Evolutionary conservation across 192 early-diverging fungal genomes (phyloP).

Genomic region (Cladochytrium replicatum): DNA sequence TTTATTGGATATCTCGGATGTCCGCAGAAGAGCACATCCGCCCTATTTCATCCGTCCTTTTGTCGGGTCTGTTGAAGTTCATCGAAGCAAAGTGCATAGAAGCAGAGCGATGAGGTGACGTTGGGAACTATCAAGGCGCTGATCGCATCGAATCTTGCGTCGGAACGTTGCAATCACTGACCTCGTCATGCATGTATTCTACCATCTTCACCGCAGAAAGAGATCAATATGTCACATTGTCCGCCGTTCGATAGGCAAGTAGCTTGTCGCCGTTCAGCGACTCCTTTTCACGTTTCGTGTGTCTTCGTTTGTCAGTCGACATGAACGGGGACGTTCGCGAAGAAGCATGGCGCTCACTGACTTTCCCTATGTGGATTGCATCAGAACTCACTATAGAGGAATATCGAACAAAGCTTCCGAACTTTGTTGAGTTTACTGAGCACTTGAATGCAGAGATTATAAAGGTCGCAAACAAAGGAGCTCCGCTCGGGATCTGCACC

Average conservation of each 20-base stretch:
- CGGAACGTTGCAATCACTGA: no score
- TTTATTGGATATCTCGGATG: slow-evolving; percentile 84
- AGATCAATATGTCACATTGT: slow-evolving; percentile 33
- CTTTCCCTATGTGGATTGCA: slow-evolving; percentile 19
- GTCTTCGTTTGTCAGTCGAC: slow-evolving; percentile 26
- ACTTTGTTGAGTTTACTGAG: slow-evolving; percentile 8
- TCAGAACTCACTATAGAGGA: not conserved
- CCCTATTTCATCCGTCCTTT: slow-evolving; percentile 53
- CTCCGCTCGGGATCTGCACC: slow-evolving; percentile 8
- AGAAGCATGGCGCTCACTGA: slow-evolving; percentile 30
- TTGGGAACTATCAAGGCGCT: no score
- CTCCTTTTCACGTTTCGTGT: slow-evolving; percentile 32
- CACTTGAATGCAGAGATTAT: slow-evolving; percentile 1
- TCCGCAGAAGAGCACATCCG: slow-evolving; percentile 42
- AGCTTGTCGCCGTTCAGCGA: slow-evolving; percentile 34
- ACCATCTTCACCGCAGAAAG: slow-evolving; percentile 18
- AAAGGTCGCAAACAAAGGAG: not conserved
- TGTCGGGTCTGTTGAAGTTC: slow-evolving; percentile 61
- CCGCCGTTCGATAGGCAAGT: slow-evolving; percentile 32
- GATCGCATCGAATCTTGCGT: no score
- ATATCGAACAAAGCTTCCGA: slow-evolving; percentile 15
- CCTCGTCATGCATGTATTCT: no score
- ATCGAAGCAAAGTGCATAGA: slow-evolving; percentile 18
- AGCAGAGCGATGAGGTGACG: not conserved
- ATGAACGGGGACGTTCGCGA: slow-evolving; percentile 41